Evolutionary conservation across 768 basidiomycete genomes (phyloP), one percentile per base, ranked within the genome.

Genomic region (Trametes elegans): DNA sequence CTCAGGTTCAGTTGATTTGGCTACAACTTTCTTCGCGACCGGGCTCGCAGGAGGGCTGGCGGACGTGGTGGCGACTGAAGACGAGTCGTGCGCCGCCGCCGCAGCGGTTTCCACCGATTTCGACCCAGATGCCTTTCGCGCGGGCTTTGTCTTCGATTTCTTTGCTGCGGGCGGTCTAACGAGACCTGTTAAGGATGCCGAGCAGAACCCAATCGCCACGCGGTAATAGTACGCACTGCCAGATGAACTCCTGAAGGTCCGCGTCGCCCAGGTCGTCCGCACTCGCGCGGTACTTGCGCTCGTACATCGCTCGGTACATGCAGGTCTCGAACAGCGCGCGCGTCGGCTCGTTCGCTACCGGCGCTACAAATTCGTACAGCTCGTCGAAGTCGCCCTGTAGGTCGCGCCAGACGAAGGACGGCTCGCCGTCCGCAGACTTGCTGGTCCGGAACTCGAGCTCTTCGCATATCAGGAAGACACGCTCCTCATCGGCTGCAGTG

Each of bases 221-320:
- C 18, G 21, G 19, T 18, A 28, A 32, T 7, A 32, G 29, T n/a
- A 80, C 88, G 70, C 63, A 93, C 90, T 79, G 79, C 81, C 86
- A 89, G 19, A 89, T 82, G 65, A 98, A 91, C 64, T 90, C 82
- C 28, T 87, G 81, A 31, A 98, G 74, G 28, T 89, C 84, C 1
- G 76, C 71, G 62, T 92, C 88, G 27, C 68, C 70, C 16, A 86
- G 79, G 56, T 76, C 80, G 50, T 90, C 86, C 10, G 90, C 89
- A 62, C 81, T 83, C 46, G 62, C 75, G 63, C 78, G 85, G 75
- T 88, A 87, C 74, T 94, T 95, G 72, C 94, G 83, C 68, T 99
- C 97, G 70, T 88, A 98, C 85, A 98, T 93, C 55, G 96, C 96
- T 26, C 91, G 85, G 63, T 96, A 90, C 79, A 98, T 89, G 72